A percentile compares a stretch with the other conserved stretches of the same genome.
Conservation (phyloP, 495 filamentous ascomycete species). For the Lasiosphaeria ovina region DNA sequence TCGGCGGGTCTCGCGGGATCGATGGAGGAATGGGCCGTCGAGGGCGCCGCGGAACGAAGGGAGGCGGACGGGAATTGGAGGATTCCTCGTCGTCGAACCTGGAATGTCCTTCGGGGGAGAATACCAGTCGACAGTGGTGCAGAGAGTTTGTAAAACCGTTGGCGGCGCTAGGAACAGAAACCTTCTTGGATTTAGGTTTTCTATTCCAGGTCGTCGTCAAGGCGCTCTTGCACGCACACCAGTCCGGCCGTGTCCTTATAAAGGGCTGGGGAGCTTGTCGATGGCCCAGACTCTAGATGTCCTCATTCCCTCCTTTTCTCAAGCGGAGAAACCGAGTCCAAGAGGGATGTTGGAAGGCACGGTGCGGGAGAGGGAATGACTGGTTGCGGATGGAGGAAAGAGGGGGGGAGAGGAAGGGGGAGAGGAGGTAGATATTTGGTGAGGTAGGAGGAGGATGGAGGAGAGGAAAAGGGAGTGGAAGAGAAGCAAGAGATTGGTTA, state of each 20-base stretch:
- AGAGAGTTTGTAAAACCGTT: slow-evolving; percentile 13
- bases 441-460: slow-evolving; percentile 56
- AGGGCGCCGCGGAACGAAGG: slow-evolving; percentile 29
- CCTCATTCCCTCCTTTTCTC: slow-evolving; percentile 43
- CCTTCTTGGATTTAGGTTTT: slow-evolving; percentile 2
- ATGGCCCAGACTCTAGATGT: slow-evolving; percentile 36
- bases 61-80: slow-evolving; percentile 26
- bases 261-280: slow-evolving; percentile 30
- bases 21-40: slow-evolving; percentile 18
- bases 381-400: slow-evolving; percentile 55
- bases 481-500: slow-evolving; percentile 47
- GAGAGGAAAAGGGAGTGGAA: slow-evolving; percentile 55
- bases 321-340: slow-evolving; percentile 32
- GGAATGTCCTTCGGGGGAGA: slow-evolving; percentile 29
- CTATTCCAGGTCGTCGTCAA: slow-evolving; percentile 4
- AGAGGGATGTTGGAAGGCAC: slow-evolving; percentile 44
- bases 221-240: slow-evolving; percentile 21
- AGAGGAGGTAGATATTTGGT: slow-evolving; percentile 56
- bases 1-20: slow-evolving; percentile 14
- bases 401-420: slow-evolving; percentile 48
- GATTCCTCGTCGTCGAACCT: slow-evolving; percentile 40
- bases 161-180: slow-evolving; percentile 13
- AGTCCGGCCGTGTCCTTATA: slow-evolving; percentile 31
- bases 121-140: slow-evolving; percentile 19
- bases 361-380: slow-evolving; percentile 48